Evolutionary conservation across 257 asterid species (phyloP), one percentile per base, ranked within the genome.

Genomic region (Solanum chilense): DNA sequence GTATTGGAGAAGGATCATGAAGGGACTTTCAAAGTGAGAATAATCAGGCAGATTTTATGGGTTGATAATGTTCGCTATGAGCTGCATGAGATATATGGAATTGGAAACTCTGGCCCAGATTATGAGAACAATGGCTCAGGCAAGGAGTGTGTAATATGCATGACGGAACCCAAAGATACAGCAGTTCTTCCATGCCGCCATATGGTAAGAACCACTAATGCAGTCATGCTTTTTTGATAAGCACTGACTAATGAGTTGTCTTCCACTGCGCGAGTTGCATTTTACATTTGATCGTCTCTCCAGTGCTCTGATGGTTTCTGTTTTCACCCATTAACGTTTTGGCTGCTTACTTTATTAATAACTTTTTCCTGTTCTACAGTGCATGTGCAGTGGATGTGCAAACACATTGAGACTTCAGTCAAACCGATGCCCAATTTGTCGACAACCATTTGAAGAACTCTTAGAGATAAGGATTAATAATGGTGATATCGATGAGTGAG

Each of bases 111-210:
- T 29, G 89, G 91, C 68, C 86, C 86, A 0, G 90, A 90, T 62
- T 88, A 83, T 77, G 89, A 86, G 29, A 93, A 91, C 39, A 91
- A 80, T 83, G 95, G 91, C 44, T 88, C 93, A 3, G 97, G 95
- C 84, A 94, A 92, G 89, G 97, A 95, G 18, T 95, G 98, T 45
- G 94, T 95, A 70, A 91, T 95, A 74, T 95, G 98, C 94, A 90
- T 95, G 95, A 91, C 95, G 25, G 94, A 95, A 87, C 98, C 93
- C 21, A 93, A 93, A 90, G 96, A 93, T 83, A 92, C 94, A 44
- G 93, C 95, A 3, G 92, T 95, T 81, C 92, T 95, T 83, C 98
- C 98, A 29, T 94, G 98, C 92, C 92, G 96, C 86, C 98, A 94
- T 89, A 90, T 93, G 95, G 98, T 94, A 90, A 90, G 92, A n/a